phyloP scores from a whole-genome alignment of 2,329 filamentous ascomycete genomes.

The Alternaria tenuissima region DNA sequence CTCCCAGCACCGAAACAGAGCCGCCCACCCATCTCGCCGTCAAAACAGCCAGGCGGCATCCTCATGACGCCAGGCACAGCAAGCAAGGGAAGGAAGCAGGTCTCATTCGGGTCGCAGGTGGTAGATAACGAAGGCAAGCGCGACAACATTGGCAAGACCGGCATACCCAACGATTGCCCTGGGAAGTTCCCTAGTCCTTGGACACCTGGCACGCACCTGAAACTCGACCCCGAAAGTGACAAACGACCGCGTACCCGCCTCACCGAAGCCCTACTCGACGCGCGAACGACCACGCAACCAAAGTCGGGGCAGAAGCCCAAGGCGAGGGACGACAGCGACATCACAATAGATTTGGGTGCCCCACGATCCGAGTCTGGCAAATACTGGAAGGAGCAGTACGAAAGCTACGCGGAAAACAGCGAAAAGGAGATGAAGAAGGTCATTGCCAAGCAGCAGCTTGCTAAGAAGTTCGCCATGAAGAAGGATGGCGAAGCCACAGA shows the following conservation, averaged over 20 bases:
- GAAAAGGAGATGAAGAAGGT: conserved; percentile 78
- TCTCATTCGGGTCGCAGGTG: conserved; percentile 67
- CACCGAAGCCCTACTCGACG: conserved; percentile 56
- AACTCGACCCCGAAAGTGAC: conserved; percentile 33
- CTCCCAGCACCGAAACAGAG: conserved; percentile 34
- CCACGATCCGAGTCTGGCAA: conserved; percentile 77
- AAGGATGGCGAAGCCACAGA: conserved; percentile 77
- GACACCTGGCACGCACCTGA: conserved; percentile 53
- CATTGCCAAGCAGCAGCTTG: conserved; percentile 79
- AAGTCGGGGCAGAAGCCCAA: conserved; percentile 42
- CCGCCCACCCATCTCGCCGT: conserved; percentile 55
- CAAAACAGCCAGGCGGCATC: conserved; percentile 67
- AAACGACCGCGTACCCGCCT: conserved; percentile 53
- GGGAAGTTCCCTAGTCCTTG: conserved; percentile 62
- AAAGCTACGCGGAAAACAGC: conserved; percentile 76
- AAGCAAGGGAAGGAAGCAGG: conserved; percentile 65
- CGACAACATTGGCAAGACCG: conserved; percentile 54
- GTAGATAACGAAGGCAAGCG: conserved; percentile 64
- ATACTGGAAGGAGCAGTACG: conserved; percentile 82
- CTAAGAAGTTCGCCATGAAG: conserved; percentile 79
- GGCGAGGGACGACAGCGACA: conserved; percentile 63
- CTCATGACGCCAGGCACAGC: conserved; percentile 69
- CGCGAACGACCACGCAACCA: conserved; percentile 51
- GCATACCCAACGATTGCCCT: conserved; percentile 57
- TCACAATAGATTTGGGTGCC: conserved; percentile 75